Conservation (phyloP, 2,329 filamentous ascomycete genomes). For the Scedosporium apiospermum region DNA sequence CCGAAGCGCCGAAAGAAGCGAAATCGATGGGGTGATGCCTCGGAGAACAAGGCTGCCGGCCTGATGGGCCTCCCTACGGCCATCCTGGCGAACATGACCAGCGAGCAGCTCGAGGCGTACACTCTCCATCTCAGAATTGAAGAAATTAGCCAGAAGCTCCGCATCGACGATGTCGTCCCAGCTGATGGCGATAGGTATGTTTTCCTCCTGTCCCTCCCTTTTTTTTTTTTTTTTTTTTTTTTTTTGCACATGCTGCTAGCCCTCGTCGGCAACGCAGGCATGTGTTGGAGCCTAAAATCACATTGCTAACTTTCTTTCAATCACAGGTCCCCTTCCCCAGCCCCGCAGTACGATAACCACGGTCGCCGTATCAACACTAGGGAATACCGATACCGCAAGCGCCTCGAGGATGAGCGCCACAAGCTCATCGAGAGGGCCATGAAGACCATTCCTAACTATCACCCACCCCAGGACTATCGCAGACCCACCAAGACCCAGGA, state of each 20-base stretch:
- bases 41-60: slow-evolving; percentile 96
- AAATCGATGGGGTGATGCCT: slow-evolving; percentile 95
- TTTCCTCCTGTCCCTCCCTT: neutral
- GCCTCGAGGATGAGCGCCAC: slow-evolving; percentile 95
- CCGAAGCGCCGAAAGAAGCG: slow-evolving; percentile 91
- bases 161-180: slow-evolving; percentile 97
- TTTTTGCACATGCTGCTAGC: neutral
- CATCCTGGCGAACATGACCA: slow-evolving; percentile 96
- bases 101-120: slow-evolving; percentile 95
- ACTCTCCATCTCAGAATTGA: slow-evolving; percentile 94
- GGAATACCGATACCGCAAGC: slow-evolving; percentile 97
- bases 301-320: slow-evolving; percentile 9
- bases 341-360: slow-evolving; percentile 98
- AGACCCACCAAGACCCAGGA: slow-evolving; percentile 99
- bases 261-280: neutral
- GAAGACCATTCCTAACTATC: slow-evolving; percentile 99
- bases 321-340: slow-evolving; percentile 80
- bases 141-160: slow-evolving; percentile 97
- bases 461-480: slow-evolving; percentile 95
- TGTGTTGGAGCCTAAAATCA: too few species aligned
- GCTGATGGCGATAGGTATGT: slow-evolving; percentile 89
- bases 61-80: slow-evolving; percentile 95
- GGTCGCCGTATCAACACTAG: slow-evolving; percentile 98
- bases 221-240: too few species aligned
- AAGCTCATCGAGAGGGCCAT: slow-evolving; percentile 98